Evolutionary conservation across 768 basidiomycete genomes (phyloP), one percentile per base, ranked within the genome.

Genomic region (Tremella fuciformis): DNA sequence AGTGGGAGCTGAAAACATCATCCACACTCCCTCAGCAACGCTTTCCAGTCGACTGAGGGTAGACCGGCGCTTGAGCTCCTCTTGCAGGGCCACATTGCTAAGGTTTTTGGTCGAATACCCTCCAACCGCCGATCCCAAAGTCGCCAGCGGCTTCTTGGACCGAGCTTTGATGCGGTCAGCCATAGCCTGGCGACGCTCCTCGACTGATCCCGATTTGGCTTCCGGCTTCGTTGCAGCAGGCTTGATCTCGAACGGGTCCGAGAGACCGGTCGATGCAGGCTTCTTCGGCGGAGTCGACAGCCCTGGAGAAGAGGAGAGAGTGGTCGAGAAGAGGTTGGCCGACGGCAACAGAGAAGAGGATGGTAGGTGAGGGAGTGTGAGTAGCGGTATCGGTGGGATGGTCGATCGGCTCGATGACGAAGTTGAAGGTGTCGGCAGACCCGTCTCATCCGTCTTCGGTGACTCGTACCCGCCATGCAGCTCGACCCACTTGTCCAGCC

Each of bases 1-100:
- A 13, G 63, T 60, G 3, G 68, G 58, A 8, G 59, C 64, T 11
- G 74, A 72, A 55, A 76, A 76, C 57, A 76, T 65, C 76, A 78
- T 76, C 76, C 75, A 78, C 0, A 77, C 74, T 9, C 59, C 71
- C 60, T 78, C 77, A 0, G 77, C 77, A 18, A 78, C 69, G 13
- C 66, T 57, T 48, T 73, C 72, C 11, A 77, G 60, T 7, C 77
- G 59, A 59, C 73, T 74, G 16, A 78, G 64, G n/a, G 74, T 76
- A 29, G 70, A 73, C 19, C 76, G 57, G 22, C 76, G 56, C 56
- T 75, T 75, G 6, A 78, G 62, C 65, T 73, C 77, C 24, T 72
- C 72, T 44, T 69, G 64, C 38, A 58, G 52, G 2, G 16, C 26
- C 18, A 52, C 34, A 15, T 15, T 46, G n/a, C 62, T 58, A n/a